Base-by-base conservation (phyloP, 768 basidiomycete species). In the Suillus discolor region DNA sequence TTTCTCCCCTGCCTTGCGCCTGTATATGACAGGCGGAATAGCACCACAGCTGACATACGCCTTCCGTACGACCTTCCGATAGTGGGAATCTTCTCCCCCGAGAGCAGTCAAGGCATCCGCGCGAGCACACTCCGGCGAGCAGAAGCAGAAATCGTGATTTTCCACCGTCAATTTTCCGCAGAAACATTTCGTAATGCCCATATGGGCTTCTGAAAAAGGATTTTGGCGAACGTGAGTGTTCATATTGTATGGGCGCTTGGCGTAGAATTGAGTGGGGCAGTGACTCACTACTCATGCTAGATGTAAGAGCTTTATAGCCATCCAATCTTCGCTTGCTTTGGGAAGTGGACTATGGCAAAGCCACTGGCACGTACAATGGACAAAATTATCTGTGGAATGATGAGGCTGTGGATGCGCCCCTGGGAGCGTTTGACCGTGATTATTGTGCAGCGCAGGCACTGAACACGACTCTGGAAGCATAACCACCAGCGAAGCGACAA, bases 71-170 rank as follows among this genome's bases (percentile, higher is more conserved):
- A 64, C 31, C 31, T 64, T 44, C 3, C 63, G 63, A 31, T 64
- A 64, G 61, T 64, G 63, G 18, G 38, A 64, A 36, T 64, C 38
- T 7, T 42, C 34, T 25, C 20, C 45, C 18, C 39, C 39, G 4
- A 64, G 57, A 34, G 63, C 25, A 6, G 28, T 9, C 28, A 57
- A 15, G 2, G 63, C 55, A 44, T 64, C 63, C 23, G 39, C 61
- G 8, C 54, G 63, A 11, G 63, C 63, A 15, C 63, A 64, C 6
- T 28, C 59, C 6, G 36, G 63, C 20, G 63, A 64, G 20, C 63
- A 64, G 25, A 61, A 64, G 39, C 62, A 63, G 28, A 41, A 42
- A 20, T 64, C 63, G 44, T 64, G 63, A 34, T 62, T n/a, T 36
- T 39, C 55, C 16, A 61, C 34, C 2, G 63, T 64, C 18, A 23